These are phyloP conservation scores for Gossypium schwendimanii DNA, from an alignment of 441 rosid species.

Conservation along the genomic window DNA sequence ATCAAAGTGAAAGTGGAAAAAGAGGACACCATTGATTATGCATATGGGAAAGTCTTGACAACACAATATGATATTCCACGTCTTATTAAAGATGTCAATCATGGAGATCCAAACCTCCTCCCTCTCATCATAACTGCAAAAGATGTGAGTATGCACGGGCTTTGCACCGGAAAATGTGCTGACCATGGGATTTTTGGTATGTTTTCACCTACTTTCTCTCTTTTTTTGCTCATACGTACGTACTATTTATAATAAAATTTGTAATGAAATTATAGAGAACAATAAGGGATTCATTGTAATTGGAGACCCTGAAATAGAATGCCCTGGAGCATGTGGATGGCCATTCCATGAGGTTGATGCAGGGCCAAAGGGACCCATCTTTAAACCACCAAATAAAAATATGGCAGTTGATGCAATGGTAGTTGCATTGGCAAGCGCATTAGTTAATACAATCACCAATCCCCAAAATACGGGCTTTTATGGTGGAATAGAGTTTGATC, in stretches of 20 bases:
- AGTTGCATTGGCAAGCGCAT: constrained; percentile 42
- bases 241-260: not conserved
- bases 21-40: constrained; percentile 24
- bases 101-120: constrained; percentile 20
- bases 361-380: constrained; percentile 36
- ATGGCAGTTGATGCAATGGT: constrained; percentile 56
- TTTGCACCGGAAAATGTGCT: constrained; percentile 53
- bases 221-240: not conserved
- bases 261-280: constrained; percentile 6
- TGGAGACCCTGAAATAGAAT: constrained; percentile 49
- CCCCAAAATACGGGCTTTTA: constrained; percentile 29
- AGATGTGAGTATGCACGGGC: constrained; percentile 38
- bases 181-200: constrained; percentile 24
- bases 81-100: constrained; percentile 20
- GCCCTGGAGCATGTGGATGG: constrained; percentile 63
- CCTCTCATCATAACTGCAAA: constrained; percentile 38
- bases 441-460: constrained; percentile 38
- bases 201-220: not conserved
- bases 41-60: constrained; percentile 37
- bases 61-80: constrained; percentile 15
- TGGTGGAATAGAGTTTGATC: not conserved
- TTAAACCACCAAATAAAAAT: constrained; percentile 50
- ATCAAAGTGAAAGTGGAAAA: constrained; percentile 30
- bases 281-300: constrained; percentile 40
- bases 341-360: constrained; percentile 41